phyloP scores from a whole-genome alignment of 805 yeast species.

The Komagataella mondaviorum region DNA sequence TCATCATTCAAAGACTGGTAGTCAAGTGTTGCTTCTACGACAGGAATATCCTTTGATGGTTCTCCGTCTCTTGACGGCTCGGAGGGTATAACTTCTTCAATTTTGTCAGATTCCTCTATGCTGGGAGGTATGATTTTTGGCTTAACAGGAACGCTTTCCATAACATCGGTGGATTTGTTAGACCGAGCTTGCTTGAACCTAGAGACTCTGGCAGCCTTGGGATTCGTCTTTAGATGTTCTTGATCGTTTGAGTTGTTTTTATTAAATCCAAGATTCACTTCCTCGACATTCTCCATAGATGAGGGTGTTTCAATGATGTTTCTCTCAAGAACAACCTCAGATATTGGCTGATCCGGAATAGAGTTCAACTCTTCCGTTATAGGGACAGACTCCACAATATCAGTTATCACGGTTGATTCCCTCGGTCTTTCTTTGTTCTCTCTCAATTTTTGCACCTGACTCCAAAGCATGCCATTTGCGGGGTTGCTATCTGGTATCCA shows the following conservation, averaged over 20 bases:
- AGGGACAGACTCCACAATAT: neutral
- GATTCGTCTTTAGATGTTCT: neutral
- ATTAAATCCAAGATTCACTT: neutral
- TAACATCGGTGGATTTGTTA: constrained; percentile 11
- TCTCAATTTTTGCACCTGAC: constrained; percentile 20
- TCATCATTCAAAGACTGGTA: constrained; percentile 25
- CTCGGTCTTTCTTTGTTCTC: constrained; percentile 10
- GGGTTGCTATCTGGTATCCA: constrained; percentile 10
- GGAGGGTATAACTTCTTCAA: constrained; percentile 6
- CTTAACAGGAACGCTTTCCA: constrained; percentile 5
- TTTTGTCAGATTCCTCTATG: constrained; percentile 4
- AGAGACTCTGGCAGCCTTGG: constrained; percentile 3
- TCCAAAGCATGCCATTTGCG: constrained; percentile 25
- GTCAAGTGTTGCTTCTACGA: neutral
- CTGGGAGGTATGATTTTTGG: constrained; percentile 4
- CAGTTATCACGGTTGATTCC: neutral
- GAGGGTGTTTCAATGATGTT: neutral
- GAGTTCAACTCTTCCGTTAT: neutral
- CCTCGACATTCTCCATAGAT: neutral
- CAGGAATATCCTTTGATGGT: neutral
- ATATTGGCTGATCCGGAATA: neutral
- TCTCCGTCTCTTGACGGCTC: constrained; percentile 1
- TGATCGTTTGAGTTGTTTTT: neutral
- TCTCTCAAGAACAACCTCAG: neutral
- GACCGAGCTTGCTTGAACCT: constrained; percentile 7